Evolutionary conservation across 805 yeast species (phyloP).

Genomic region (Teunomyces panamensis): DNA sequence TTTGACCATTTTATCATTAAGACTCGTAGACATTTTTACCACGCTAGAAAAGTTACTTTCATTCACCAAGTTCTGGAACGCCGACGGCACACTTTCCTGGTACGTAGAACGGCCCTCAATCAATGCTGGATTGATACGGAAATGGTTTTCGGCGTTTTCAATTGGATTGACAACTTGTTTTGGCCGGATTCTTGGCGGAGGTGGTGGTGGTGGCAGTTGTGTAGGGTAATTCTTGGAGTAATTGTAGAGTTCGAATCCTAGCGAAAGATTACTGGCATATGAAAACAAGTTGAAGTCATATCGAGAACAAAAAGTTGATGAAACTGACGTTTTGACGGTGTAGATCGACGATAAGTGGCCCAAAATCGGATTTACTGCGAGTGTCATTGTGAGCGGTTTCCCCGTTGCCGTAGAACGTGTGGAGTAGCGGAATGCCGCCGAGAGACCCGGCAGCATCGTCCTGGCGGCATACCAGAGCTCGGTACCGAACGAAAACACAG

Average conservation of each 20-base stretch:
- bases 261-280: constrained; percentile 77
- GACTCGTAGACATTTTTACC: constrained; percentile 67
- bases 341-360: constrained; percentile 89
- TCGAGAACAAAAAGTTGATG: constrained; percentile 74
- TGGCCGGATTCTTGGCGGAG: background rate
- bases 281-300: constrained; percentile 91
- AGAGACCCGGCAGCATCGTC: constrained; percentile 85
- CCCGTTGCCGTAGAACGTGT: constrained; percentile 85
- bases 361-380: constrained; percentile 82
- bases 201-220: background rate
- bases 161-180: constrained; percentile 21
- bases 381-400: constrained; percentile 83
- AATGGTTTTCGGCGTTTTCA: constrained; percentile 21
- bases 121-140: constrained; percentile 25
- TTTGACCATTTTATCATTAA: constrained; percentile 58
- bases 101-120: constrained; percentile 12
- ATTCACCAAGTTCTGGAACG: constrained; percentile 49
- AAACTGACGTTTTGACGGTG: constrained; percentile 73
- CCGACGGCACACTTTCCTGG: constrained; percentile 43
- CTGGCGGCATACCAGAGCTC: constrained; percentile 86
- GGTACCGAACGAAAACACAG: constrained; percentile 72
- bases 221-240: background rate
- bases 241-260: constrained; percentile 85
- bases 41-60: constrained; percentile 64
- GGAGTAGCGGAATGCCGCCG: constrained; percentile 80